These are phyloP conservation scores for Bipolaris victoriae DNA, from an alignment of 2,329 filamentous ascomycete genomes.

Conservation along the genomic window DNA sequence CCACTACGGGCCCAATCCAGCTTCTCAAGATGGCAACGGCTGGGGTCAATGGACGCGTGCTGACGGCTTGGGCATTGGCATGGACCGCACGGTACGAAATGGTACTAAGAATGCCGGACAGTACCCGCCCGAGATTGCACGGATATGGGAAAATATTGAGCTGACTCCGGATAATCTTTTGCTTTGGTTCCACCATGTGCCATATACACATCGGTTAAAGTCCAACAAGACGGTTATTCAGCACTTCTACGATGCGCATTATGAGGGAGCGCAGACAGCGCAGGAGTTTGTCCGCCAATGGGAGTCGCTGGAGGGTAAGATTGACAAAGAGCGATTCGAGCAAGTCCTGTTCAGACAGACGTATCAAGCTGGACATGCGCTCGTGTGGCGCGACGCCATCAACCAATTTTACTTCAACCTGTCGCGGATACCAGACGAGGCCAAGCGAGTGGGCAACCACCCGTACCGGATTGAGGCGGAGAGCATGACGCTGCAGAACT, in stretches of 20 bases:
- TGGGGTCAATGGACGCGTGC: constrained; percentile 78
- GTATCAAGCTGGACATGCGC: constrained; percentile 72
- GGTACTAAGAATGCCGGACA: constrained; percentile 71
- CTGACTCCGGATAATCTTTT: constrained; percentile 72
- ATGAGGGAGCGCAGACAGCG: constrained; percentile 64
- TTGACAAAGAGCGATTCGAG: constrained; percentile 66
- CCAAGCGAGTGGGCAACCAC: constrained; percentile 64
- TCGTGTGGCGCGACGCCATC: constrained; percentile 74
- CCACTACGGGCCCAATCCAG: constrained; percentile 72
- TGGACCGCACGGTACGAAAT: constrained; percentile 73
- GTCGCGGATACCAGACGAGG: constrained; percentile 65
- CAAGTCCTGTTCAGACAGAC: constrained; percentile 64
- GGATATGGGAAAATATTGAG: constrained; percentile 63
- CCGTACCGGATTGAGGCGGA: constrained; percentile 73
- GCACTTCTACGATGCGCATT: constrained; percentile 70
- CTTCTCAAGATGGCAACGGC: constrained; percentile 68
- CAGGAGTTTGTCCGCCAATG: constrained; percentile 64
- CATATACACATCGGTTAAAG: constrained; percentile 67
- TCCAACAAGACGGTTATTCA: constrained; percentile 72
- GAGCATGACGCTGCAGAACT: constrained; percentile 66
- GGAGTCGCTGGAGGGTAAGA: constrained; percentile 60
- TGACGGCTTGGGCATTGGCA: constrained; percentile 65
- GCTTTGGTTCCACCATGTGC: constrained; percentile 77
- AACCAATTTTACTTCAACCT: constrained; percentile 68
- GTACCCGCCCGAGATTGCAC: constrained; percentile 67